These are phyloP conservation scores for Starmerella etchellsii DNA, from an alignment of 805 yeast species.

Conservation along the genomic window DNA sequence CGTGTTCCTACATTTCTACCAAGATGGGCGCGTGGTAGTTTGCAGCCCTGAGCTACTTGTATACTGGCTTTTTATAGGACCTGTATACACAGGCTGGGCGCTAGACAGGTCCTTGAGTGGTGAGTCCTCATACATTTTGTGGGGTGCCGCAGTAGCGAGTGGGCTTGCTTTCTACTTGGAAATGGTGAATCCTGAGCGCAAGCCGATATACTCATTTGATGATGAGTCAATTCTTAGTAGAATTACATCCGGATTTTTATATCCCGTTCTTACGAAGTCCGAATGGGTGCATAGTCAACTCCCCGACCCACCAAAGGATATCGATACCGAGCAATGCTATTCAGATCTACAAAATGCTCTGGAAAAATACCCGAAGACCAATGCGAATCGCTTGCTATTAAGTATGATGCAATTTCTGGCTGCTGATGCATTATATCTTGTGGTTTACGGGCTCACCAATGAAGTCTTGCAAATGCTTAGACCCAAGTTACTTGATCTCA, in stretches of 20 bases:
- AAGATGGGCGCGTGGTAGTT: constrained; percentile 22
- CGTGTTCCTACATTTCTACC: constrained; percentile 13
- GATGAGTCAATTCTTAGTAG: background rate
- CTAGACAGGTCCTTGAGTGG: background rate
- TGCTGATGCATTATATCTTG: background rate
- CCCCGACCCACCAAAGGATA: background rate
- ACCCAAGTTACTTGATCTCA: background rate
- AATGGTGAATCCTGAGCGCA: background rate
- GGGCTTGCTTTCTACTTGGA: background rate
- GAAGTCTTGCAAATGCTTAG: background rate
- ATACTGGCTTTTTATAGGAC: constrained; percentile 18
- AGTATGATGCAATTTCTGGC: background rate
- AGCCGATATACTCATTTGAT: background rate
- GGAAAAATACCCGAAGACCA: background rate
- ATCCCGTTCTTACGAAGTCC: background rate
- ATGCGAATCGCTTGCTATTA: background rate
- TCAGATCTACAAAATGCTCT: background rate
- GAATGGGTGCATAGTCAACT: background rate
- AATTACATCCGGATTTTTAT: constrained; percentile 1
- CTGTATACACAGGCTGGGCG: constrained; percentile 8
- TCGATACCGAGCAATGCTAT: background rate
- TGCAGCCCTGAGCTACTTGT: constrained; percentile 18
- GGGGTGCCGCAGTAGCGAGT: background rate
- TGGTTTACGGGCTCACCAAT: background rate
- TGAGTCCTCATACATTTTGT: background rate